Percentiles rank a stretch among this genome's conserved stretches.
phyloP scores from a whole-genome alignment of 139 green algal species.

The Tetraselmis chui region DNA sequence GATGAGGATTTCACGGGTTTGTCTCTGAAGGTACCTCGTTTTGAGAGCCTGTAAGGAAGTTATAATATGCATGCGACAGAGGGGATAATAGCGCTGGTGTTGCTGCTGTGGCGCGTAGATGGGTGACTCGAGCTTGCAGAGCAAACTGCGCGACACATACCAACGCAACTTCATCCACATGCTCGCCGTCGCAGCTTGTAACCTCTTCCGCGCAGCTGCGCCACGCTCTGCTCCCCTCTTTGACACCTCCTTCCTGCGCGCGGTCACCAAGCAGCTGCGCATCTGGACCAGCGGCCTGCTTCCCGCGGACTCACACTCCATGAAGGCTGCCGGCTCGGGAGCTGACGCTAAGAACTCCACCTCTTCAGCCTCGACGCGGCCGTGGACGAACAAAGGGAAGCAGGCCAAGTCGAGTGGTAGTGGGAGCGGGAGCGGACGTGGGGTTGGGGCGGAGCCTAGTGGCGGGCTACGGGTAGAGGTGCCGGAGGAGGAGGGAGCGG shows the following conservation, averaged over 20 bases:
- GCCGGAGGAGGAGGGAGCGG: neutral
- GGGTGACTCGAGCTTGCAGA: neutral
- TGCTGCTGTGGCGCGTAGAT: no score
- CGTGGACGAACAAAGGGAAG: neutral
- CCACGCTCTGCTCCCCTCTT: neutral
- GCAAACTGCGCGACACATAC: neutral
- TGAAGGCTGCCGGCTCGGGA: neutral
- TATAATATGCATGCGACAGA: no score
- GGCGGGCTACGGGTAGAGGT: neutral
- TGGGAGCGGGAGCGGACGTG: no score
- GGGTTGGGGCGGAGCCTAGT: neutral
- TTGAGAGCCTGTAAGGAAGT: no score
- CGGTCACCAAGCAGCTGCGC: neutral
- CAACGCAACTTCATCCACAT: neutral
- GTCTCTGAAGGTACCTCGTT: no score
- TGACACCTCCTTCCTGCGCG: neutral
- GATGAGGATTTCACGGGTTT: no score
- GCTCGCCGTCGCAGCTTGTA: neutral
- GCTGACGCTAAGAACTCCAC: neutral
- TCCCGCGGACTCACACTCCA: neutral
- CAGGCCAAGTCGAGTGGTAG: no score
- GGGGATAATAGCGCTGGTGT: no score
- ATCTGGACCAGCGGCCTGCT: neutral
- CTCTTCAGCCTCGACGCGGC: neutral
- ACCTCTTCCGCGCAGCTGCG: neutral